Base-by-base conservation (phyloP, 1,284 basidiomycete species). In the Malassezia arunalokei region DNA sequence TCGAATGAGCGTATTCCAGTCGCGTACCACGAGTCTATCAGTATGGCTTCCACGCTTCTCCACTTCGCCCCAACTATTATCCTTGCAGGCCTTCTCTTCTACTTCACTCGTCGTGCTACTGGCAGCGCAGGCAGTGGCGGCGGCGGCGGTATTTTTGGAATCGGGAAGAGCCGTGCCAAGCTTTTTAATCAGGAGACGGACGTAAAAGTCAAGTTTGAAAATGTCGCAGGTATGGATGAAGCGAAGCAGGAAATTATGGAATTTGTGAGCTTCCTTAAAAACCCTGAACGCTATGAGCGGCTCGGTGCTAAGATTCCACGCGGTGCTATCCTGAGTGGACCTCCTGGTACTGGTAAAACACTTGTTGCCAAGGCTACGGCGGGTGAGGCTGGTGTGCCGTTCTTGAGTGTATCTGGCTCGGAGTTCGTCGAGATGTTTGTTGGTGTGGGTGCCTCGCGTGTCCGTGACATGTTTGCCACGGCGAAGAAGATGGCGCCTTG, bases 351-450 rank as follows among this genome's bases (percentile, higher is more conserved):
- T 3, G 94, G 94, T 75, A 98, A 98, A 78, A 99, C 94, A 3
- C 78, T 99, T 17, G 81, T 98, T 31, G 94, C 94, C 31, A 98
- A 98, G 76, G 94, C 94, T 1, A 96, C 94, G 3, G 94, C 94
- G 2, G 92, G 92, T 47, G 92, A 98, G 76, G 92, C 92, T 8
- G 86, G 83, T 43, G 92, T 96, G 3, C 92, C 92, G 37, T 99
- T 98, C 83, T 80, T 96, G 50, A 94, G 89, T 27, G 92, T 98
- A 37, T 96, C 92, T 40, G 92, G 94, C 50, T 96, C 92, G 50
- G 94, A 98, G 74, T 98, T 99, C 70, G 90, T 99, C 58, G 94
- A 99, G 77, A 96, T 98, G 90, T 99, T 98, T 73, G 94, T 99
- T 60, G 92, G 92, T 77, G 94, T 98, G 51, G 92, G 92, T 65